Evolutionary conservation across 2,329 filamentous ascomycete species (phyloP).

Genomic region (Aphanoascus verrucosus): DNA sequence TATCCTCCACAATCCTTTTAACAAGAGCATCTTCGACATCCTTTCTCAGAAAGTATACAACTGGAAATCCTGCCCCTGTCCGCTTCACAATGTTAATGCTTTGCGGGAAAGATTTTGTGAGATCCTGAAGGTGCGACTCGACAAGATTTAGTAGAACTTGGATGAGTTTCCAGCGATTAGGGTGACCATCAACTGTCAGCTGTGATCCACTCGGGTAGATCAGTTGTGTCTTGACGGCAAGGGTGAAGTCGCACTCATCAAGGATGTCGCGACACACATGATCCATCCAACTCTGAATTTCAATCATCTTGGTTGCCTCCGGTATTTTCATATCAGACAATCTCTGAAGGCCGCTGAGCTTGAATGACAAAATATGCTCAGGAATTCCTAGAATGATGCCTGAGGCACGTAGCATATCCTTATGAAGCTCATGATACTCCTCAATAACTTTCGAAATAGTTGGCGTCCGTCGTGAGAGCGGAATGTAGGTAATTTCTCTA

Average conservation of each 20-base stretch:
- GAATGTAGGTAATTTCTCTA: constrained; percentile 46
- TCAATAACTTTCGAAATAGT: constrained; percentile 19
- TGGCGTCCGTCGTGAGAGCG: constrained; percentile 42
- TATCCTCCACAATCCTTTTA: background rate
- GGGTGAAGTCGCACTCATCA: constrained; percentile 50
- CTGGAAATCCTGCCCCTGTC: constrained; percentile 1
- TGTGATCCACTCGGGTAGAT: constrained; percentile 48
- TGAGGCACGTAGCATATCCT: constrained; percentile 24
- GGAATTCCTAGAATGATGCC: constrained; percentile 52
- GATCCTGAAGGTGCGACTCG: background rate
- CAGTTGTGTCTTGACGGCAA: constrained; percentile 46
- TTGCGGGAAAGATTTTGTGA: background rate
- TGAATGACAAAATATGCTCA: constrained; percentile 55
- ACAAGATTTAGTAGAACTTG: constrained; percentile 21
- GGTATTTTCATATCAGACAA: constrained; percentile 45
- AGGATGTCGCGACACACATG: constrained; percentile 39
- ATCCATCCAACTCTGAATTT: constrained; percentile 36
- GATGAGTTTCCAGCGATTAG: constrained; percentile 42
- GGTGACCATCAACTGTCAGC: constrained; percentile 42
- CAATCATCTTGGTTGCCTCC: constrained; percentile 42
- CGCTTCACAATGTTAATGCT: constrained; percentile 3
- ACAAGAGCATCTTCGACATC: constrained; percentile 2
- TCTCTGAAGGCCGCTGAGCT: constrained; percentile 41
- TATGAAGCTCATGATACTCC: constrained; percentile 6
- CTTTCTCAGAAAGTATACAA: constrained; percentile 6